phyloP scores from a whole-genome alignment of 2,329 filamentous ascomycete genomes.

The Pseudogymnoascus sp. region DNA sequence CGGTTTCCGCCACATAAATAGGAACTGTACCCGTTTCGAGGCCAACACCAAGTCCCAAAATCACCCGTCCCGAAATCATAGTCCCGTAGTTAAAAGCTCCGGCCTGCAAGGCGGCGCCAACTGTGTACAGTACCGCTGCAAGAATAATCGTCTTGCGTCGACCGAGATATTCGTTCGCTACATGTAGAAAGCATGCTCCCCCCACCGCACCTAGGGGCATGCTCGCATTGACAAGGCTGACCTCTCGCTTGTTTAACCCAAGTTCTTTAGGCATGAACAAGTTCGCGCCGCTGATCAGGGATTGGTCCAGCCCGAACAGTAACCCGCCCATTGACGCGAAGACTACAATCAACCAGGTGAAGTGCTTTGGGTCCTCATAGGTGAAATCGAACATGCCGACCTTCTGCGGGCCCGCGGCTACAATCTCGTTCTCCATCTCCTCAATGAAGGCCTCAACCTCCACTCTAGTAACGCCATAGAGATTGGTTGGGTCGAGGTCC shows the following conservation, averaged over 20 bases:
- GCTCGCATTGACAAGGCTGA: conserved; percentile 59
- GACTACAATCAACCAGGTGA: conserved; percentile 59
- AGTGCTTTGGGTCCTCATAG: conserved; percentile 55
- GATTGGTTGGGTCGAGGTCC: neutral
- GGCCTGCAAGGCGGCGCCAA: conserved; percentile 62
- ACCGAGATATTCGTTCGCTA: conserved; percentile 65
- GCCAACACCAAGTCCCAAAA: conserved; percentile 64
- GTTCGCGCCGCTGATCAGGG: conserved; percentile 63
- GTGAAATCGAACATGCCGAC: conserved; percentile 44
- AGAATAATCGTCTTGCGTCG: conserved; percentile 61
- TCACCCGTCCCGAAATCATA: conserved; percentile 60
- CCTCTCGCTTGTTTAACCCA: conserved; percentile 45
- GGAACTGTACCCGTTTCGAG: conserved; percentile 68
- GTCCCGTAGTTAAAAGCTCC: conserved; percentile 62
- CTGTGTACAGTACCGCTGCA: conserved; percentile 60
- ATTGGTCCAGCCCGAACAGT: conserved; percentile 65
- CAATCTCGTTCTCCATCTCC: conserved; percentile 27
- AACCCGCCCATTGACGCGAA: conserved; percentile 67
- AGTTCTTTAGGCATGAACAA: conserved; percentile 56
- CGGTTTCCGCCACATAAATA: conserved; percentile 67
- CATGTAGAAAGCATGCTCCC: conserved; percentile 59
- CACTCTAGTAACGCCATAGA: conserved; percentile 9
- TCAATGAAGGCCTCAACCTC: conserved; percentile 29
- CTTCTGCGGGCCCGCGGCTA: conserved; percentile 19
- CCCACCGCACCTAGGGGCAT: conserved; percentile 67